A percentile compares a stretch with the other conserved stretches of the same genome.
Conservation (phyloP, 495 filamentous ascomycete genomes). For the Clohesyomyces aquaticus region DNA sequence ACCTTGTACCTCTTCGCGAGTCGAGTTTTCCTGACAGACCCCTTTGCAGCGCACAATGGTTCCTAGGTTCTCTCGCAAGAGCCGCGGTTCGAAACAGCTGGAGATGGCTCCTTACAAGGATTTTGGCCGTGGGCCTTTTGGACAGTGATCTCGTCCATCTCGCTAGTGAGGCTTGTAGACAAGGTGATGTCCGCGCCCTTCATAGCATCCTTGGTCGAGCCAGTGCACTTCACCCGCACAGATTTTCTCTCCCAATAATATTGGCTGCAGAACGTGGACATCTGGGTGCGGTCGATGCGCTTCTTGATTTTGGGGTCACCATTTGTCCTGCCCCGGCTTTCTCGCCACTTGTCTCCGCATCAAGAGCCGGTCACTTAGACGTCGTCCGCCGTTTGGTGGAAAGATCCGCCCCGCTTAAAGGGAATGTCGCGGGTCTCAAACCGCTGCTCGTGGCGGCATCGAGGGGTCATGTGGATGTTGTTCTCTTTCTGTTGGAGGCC, state of each 20-base stretch:
- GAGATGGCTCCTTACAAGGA: too few relatives aligned
- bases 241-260: too few relatives aligned
- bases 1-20: neutral
- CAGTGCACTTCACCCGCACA: too few relatives aligned
- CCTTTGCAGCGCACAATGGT: neutral
- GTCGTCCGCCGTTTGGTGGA: neutral
- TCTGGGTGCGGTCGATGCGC: neutral
- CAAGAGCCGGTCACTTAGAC: neutral
- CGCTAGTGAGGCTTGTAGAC: too few relatives aligned
- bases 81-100: neutral
- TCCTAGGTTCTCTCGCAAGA: neutral
- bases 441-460: neutral
- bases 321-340: neutral
- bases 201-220: too few relatives aligned
- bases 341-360: neutral
- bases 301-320: neutral
- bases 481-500: neutral
- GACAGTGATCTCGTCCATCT: too few relatives aligned
- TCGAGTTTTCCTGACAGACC: neutral
- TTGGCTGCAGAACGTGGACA: neutral
- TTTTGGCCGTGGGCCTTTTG: too few relatives aligned
- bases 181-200: too few relatives aligned
- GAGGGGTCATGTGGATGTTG: neutral
- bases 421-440: neutral
- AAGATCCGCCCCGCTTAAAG: neutral